Evolutionary conservation across 2,329 filamentous ascomycete genomes (phyloP), one percentile per base, ranked within the genome.

Genomic region (Ceratocystis harringtonii): DNA sequence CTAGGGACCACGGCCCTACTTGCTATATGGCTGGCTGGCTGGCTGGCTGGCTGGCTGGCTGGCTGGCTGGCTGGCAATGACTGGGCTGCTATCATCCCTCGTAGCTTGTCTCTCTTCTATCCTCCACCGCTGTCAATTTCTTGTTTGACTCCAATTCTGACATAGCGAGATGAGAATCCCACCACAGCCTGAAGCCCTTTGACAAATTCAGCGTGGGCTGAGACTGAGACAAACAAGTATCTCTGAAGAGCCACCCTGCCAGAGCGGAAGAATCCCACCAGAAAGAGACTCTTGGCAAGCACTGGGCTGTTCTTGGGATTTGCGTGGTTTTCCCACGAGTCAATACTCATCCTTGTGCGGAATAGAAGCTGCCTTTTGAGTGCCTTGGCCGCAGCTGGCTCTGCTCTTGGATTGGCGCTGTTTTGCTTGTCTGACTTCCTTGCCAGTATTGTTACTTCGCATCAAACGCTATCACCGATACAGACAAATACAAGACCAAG

Each of bases 111-210:
- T 48, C 45, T 48, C 45, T 22, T 22, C 19, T 19, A n/a, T n/a
- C 19, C 45, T 48, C n/a, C 45, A 48, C 17, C 17, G n/a, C 45
- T 48, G 45, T 22, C 45, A 22, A 22, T n/a, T 22, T 41, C 36
- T 41, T 48, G 19, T 48, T 44, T 22, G 41, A 62, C 60, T 44
- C 32, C 60, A 62, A 28, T 62, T 58, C 60, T 62, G 10, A 15
- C 60, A 22, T 41, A 44, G 60, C 60, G 60, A 62, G 36, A 41
- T 62, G 60, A 41, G 36, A 62, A 44, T 19, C 41, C 60, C 30
- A 43, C 60, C 25, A 12, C 43, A 32, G 32, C 19, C 58, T 17
- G 36, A 61, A 17, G 32, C 36, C 60, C 12, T 62, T 48, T 48
- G 45, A 48, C 45, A 48, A 48, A 48, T 48, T 48, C 19, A n/a